Evolutionary conservation across 2,329 filamentous ascomycete species (phyloP), one percentile per base, ranked within the genome.

Genomic region (Fusarium sambucinum): DNA sequence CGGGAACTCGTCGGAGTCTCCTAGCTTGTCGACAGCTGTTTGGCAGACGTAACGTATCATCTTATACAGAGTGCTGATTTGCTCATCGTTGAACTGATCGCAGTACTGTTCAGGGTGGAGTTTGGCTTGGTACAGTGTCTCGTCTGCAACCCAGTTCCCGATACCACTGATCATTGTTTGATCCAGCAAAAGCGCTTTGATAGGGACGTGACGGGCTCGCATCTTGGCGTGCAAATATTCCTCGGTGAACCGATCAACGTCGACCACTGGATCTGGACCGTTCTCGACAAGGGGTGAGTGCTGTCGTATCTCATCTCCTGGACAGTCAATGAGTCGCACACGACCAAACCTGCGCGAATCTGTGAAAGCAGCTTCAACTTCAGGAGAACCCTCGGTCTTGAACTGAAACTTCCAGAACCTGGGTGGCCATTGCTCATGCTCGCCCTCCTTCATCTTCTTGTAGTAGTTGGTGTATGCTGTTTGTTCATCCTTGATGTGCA

Each of bases 121-220:
- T 50, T 87, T 89, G 7, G 96, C 92, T 71, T 98, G 90, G 75
- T 94, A 99, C 52, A 99, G 83, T 9, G 97, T 90, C 78, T 99
- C 96, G 76, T 99, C 96, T 1, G 91, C 94, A 55, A 99, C 95
- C 95, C 95, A 99, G 76, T 98, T 98, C 0, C 96, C 96, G 66
- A 99, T 92, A 10, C 96, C 96, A 74, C 92, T 96, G 64, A 98
- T 92, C 76, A 92, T 92, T 19, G 89, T 86, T 79, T 99, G 96
- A 76, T 98, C 93, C 5, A 98, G 84, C 14, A 99, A 82, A 21
- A 97, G 83, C 0, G 94, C 92, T 77, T 98, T 98, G 68, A 98
- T 87, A 0, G 95, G 94, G 1, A 97, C 92, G 73, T 88, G 92
- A 55, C 95, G 94, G 59, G 85, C 88, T 50, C 80, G 83, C 82